Base-by-base conservation (phyloP, 768 basidiomycete genomes). In the Sutorius australiensis region DNA sequence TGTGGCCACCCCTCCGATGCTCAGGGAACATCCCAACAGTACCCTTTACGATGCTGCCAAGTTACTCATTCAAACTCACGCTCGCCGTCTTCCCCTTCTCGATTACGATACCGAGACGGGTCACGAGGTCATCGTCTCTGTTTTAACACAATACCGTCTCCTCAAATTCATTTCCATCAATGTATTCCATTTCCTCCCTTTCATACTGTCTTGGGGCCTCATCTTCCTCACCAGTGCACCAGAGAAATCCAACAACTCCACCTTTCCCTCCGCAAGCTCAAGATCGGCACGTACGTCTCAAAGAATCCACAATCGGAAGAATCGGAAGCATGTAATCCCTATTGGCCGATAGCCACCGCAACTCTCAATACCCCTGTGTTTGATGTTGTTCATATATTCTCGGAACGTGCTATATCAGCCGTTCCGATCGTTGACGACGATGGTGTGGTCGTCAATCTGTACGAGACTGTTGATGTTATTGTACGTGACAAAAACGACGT, bases 141-240 rank as follows among this genome's bases (percentile, higher is more conserved):
- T 98, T 5, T 75, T 99, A 51, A 99, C 97, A 0, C 97, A 98
- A 70, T 99, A 99, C 65, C 84, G 97, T 33, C 87, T 98, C 14
- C 86, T 99, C 73, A 98, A 98, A 71, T 98, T 98, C 70, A 95
- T 99, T 55, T 84, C 97, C 32, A 95, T 95, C 65, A 99, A 98
- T 72, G 95, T 95, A 63, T 51, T 82, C 73, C 3, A 19, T 43
- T 38, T 24, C 17, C 38, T 46, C 17, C 51, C 21, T 45, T 38
- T 49, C 39, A n/a, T 27, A 6, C 37, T 21, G 28, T 41, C 46
- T 17, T 31, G 38, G 24, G 24, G 9, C 10, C 65, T 57, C 47
- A 56, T 54, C 41, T 54, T 45, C 39, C 31, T 48, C 41, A 6
- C 16, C 56, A 98, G 95, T 97, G 95, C 69, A 80, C 81, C 43